Base-by-base conservation (phyloP, 345 rosid genomes). In the Citrus inodora region DNA sequence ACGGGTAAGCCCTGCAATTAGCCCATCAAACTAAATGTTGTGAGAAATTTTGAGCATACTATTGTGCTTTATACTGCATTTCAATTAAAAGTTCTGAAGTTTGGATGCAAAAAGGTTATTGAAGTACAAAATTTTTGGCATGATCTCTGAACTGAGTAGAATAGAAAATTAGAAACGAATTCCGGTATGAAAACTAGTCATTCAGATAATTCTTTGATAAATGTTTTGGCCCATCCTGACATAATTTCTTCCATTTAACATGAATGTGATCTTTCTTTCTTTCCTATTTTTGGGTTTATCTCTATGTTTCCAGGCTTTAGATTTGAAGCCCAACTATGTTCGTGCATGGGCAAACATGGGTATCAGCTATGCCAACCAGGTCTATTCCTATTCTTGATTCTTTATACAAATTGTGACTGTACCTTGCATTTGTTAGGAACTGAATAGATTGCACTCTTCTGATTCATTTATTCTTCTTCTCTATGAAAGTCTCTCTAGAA, bases 331-430 rank as follows among this genome's bases (percentile, higher is more conserved):
- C 48, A 97, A 97, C 74, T 97, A 97, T 75, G 98, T 97, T 81
- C 99, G 99, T n/a, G 99, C 99, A n/a, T 94, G 99, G 99, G 98
- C 98, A 82, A 97, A 97, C 87, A 94, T 97, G 98, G 99, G 99
- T 65, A 97, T 97, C 84, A 97, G 99, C 84, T 97, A 89, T 73
- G 99, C 99, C 74, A 97, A 97, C 86, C 99, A 97, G 99, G 99
- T 97, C 55, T 3, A 80, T 71, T 73, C 46, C 30, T 56, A 62
- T 72, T 74, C 65, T 60, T 76, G 38, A 53, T 38, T 77, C 38
- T 37, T 53, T 59, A n/a, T 53, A 46, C 13, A 11, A 70, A 55
- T 35, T 33, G 48, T 72, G 65, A 32, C 51, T 55, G 17, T 72
- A 30, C 46, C 48, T 9, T 58, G 51, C 58, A 9, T 32, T 71